These are phyloP conservation scores for Pulveroboletus sp. DNA, from an alignment of 768 basidiomycete genomes.

Conservation along the genomic window DNA sequence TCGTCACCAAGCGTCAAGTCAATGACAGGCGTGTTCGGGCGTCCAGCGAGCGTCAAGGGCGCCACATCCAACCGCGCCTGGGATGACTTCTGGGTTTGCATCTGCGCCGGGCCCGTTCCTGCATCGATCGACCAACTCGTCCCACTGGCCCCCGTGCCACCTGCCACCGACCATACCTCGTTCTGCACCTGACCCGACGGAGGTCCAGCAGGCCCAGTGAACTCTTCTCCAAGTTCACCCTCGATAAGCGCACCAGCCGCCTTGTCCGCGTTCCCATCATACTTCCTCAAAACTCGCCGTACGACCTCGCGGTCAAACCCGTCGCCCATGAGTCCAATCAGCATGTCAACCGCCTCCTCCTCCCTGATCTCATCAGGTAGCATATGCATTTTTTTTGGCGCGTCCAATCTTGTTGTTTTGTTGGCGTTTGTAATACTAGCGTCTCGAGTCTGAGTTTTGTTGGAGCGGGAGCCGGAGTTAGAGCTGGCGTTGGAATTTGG, in stretches of 20 bases:
- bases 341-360: conserved; percentile 29
- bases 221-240: conserved; percentile 44
- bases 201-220: background rate
- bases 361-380: conserved; percentile 25
- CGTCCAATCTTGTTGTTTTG: background rate
- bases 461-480: background rate
- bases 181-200: conserved; percentile 5
- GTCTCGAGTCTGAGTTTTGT: background rate
- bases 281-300: conserved; percentile 54
- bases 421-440: background rate
- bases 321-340: conserved; percentile 39
- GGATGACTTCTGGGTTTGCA: background rate
- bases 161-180: conserved; percentile 6
- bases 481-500: background rate
- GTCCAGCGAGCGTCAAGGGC: conserved; percentile 7
- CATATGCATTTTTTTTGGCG: conserved; percentile 14
- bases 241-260: conserved; percentile 50
- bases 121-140: conserved; percentile 5
- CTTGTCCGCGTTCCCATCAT: conserved; percentile 53
- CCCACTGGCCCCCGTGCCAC: background rate
- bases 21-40: conserved; percentile 37
- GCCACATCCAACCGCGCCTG: conserved; percentile 13
- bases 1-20: conserved; percentile 57
- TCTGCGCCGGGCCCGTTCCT: background rate
- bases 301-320: conserved; percentile 41